Evolutionary conservation across 768 basidiomycete species (phyloP).

Genomic region (Grammothele lineata): DNA sequence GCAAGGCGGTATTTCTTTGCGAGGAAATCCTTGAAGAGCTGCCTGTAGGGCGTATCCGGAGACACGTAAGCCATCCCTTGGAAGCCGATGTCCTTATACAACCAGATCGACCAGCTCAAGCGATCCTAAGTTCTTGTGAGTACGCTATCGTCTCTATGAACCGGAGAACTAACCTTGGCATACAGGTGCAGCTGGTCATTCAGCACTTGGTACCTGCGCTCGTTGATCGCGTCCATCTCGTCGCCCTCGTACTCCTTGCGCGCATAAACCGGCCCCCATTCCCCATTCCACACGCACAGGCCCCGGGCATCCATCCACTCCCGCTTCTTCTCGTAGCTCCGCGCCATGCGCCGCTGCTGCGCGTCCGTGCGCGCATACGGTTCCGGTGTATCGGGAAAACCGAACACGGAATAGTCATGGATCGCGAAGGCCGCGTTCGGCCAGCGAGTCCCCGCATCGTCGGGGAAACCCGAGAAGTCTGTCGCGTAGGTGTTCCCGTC

Average conservation of each 20-base stretch:
- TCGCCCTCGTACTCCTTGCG: conserved; percentile 48
- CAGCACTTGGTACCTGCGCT: conserved; percentile 60
- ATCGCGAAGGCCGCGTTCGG: conserved; percentile 74
- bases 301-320: conserved; percentile 70
- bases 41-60: conserved; percentile 68
- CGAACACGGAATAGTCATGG: conserved; percentile 74
- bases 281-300: conserved; percentile 75
- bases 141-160: no score
- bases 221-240: conserved; percentile 63
- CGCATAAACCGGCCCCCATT: conserved; percentile 85
- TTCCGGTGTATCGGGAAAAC: conserved; percentile 62
- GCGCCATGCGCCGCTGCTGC: conserved; percentile 48
- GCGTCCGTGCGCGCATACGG: conserved; percentile 48
- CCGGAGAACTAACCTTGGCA: conserved; percentile 38
- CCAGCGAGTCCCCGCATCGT: conserved; percentile 53
- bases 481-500: conserved; percentile 83
- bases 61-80: conserved; percentile 80
- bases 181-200: conserved; percentile 75
- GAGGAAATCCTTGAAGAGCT: conserved; percentile 63
- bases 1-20: conserved; percentile 77
- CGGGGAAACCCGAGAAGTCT: conserved; percentile 70
- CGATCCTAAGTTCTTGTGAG: conserved; percentile 32
- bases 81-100: conserved; percentile 84
- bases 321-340: conserved; percentile 70
- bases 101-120: conserved; percentile 81